phyloP scores from a whole-genome alignment of 106 monocot genomes.

The Dendrobium chrysotoxum region DNA sequence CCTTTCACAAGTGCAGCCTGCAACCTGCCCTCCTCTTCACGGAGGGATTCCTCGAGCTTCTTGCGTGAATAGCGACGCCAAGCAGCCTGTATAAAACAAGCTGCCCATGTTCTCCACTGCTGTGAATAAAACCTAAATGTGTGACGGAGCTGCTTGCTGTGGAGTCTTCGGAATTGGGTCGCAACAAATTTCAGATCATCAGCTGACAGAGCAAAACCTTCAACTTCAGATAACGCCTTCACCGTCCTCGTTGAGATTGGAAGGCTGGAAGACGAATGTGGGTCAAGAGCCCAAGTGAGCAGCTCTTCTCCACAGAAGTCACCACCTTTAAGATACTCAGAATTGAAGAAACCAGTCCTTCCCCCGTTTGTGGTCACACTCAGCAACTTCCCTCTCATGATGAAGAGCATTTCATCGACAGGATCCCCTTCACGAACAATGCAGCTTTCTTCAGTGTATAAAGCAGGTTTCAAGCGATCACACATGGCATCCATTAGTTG shows the following conservation, averaged over 20 bases:
- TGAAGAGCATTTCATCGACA: slow-evolving; percentile 56
- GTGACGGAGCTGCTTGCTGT: slow-evolving; percentile 42
- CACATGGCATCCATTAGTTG: slow-evolving; percentile 57
- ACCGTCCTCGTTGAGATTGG: slow-evolving; percentile 47
- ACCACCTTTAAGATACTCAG: slow-evolving; percentile 27
- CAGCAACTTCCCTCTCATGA: slow-evolving; percentile 41
- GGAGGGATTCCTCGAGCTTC: slow-evolving; percentile 43
- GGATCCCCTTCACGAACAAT: slow-evolving; percentile 53
- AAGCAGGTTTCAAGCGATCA: slow-evolving; percentile 44
- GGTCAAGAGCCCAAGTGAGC: slow-evolving; percentile 52
- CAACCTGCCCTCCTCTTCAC: slow-evolving; percentile 35
- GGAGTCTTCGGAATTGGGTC: slow-evolving; percentile 44
- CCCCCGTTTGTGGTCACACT: slow-evolving; percentile 46
- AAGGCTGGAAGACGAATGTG: slow-evolving; percentile 25
- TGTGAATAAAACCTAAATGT: slow-evolving; percentile 49
- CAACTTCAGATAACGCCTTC: slow-evolving; percentile 34
- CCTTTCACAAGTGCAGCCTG: slow-evolving; percentile 35
- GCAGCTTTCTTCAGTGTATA: slow-evolving; percentile 44
- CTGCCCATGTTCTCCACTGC: slow-evolving; percentile 63
- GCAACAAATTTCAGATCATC: slow-evolving; percentile 57
- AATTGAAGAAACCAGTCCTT: slow-evolving; percentile 52
- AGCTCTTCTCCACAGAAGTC: slow-evolving; percentile 64
- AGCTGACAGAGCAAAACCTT: slow-evolving; percentile 44
- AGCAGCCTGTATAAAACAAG: slow-evolving; percentile 53
- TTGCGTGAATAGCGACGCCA: slow-evolving; percentile 45